phyloP scores from a whole-genome alignment of 1,139 yeast species.

The Casaregolazyma lundiana region DNA sequence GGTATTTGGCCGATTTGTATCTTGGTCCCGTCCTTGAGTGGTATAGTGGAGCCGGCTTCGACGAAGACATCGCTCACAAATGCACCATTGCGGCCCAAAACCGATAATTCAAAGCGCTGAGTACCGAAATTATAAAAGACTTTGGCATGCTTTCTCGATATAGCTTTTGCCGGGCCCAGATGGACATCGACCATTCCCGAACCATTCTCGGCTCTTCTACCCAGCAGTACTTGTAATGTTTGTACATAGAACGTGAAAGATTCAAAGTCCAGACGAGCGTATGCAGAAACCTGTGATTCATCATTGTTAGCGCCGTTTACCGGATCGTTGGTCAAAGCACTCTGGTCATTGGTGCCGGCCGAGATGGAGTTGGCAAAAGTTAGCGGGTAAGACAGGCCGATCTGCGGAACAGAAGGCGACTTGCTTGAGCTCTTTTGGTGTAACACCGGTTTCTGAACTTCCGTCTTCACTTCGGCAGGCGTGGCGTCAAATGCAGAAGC shows the following conservation, averaged over 20 bases:
- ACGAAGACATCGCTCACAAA: constrained; percentile 87
- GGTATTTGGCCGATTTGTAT: constrained; percentile 92
- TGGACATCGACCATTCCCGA: constrained; percentile 80
- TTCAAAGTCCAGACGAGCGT: constrained; percentile 90
- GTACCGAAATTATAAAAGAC: constrained; percentile 94
- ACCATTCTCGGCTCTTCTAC: constrained; percentile 75
- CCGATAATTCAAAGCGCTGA: constrained; percentile 83
- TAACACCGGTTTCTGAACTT: constrained; percentile 14
- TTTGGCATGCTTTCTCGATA: constrained; percentile 88
- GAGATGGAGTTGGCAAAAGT: constrained; percentile 20
- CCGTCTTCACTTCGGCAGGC: constrained; percentile 14
- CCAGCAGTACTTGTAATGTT: constrained; percentile 87
- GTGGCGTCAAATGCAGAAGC: constrained; percentile 5
- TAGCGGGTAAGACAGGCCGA: constrained; percentile 19
- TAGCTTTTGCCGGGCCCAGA: constrained; percentile 84
- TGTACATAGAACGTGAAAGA: constrained; percentile 92
- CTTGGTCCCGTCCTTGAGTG: constrained; percentile 67
- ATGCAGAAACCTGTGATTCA: constrained; percentile 70
- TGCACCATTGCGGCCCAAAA: constrained; percentile 92
- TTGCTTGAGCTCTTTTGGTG: constrained; percentile 10
- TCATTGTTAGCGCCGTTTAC: constrained; percentile 16
- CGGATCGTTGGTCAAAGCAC: constrained; percentile 7
- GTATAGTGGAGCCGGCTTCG: constrained; percentile 85
- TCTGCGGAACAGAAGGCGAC: constrained; percentile 14
- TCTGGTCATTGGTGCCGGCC: constrained; percentile 5